Evolutionary conservation across 108 stramenopile genomes (phyloP), one percentile per base, ranked within the genome.

Genomic region (Chaetoceros muelleri): DNA sequence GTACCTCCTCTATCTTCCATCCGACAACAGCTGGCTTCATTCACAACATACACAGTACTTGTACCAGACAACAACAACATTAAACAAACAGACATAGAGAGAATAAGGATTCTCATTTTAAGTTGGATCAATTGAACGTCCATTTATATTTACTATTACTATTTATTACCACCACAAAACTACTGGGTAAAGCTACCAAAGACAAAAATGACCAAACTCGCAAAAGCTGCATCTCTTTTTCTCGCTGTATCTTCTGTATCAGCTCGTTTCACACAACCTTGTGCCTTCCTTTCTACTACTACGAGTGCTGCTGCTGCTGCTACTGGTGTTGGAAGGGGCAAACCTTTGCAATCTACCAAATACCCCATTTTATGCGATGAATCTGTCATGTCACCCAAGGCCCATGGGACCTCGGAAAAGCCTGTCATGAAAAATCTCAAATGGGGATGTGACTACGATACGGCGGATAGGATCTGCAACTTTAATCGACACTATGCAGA

Each of bases 401-500:
- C 69, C 18, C 86, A 90, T 58, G 85, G 84, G 8, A 87, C 87
- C 18, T 82, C 80, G 31, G 59, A 56, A 23, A 65, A 62, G 19
- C 69, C 85, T n/a, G 86, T 87, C 8, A 87, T 87, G 60, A 53
- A 72, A n/a, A 65, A 87, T 50, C 73, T 92, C 1, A 82, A 83
- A 24, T 95, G 82, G 83, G 76, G 68, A 28, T 81, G 82, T 51
- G 82, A 86, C 53, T 48, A 52, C 22, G 69, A 80, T 20, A 81
- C 73, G 18, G 94, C 94, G 44, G 85, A 90, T 65, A 66, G 79
- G 2, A 95, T 95, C 58, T 90, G 87, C 67, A 88, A 84, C 58
- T 87, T 78, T 69, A 92, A 91, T 53, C 46, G 85, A 0, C 86
- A 88, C 64, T 94, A 84, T 66, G 93, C 93, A 19, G 81, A 84